A percentile compares a stretch with the other conserved stretches of the same genome.
phyloP scores from a whole-genome alignment of 768 basidiomycete genomes.

The Tricholoma sp. region DNA sequence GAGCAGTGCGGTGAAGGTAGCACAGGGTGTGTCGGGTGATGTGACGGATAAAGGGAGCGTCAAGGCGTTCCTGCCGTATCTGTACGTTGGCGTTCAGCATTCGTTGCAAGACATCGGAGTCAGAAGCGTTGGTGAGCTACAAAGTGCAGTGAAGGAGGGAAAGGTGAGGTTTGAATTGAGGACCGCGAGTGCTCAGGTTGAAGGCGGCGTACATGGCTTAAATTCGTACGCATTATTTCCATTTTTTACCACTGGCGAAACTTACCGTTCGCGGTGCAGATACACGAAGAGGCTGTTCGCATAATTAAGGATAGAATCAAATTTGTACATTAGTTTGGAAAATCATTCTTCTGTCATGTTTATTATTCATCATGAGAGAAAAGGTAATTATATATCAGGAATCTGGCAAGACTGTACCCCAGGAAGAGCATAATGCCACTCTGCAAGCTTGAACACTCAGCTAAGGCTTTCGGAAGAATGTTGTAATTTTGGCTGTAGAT shows the following conservation, averaged over 20 bases:
- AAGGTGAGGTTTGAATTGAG: slow-evolving; percentile 85
- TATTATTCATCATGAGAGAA: too few relatives aligned
- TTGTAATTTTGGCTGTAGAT: not conserved
- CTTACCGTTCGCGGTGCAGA: slow-evolving; percentile 11
- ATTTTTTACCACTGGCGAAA: not conserved
- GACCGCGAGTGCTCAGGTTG: slow-evolving; percentile 92
- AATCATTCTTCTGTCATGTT: not conserved
- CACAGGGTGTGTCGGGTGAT: slow-evolving; percentile 93
- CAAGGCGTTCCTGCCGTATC: slow-evolving; percentile 85
- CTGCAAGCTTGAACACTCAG: too few relatives aligned
- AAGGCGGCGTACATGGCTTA: slow-evolving; percentile 93
- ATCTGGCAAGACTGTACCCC: too few relatives aligned
- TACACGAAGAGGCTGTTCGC: slow-evolving; percentile 38
- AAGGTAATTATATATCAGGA: too few relatives aligned
- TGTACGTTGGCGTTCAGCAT: slow-evolving; percentile 81
- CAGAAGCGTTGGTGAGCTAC: slow-evolving; percentile 58
- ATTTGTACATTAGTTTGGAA: not conserved
- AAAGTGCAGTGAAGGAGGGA: slow-evolving; percentile 59
- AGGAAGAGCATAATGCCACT: too few relatives aligned
- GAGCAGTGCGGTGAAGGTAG: slow-evolving; percentile 89
- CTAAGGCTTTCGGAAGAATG: not conserved
- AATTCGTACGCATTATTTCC: slow-evolving; percentile 70
- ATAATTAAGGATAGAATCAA: not conserved
- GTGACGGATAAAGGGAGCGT: slow-evolving; percentile 97
- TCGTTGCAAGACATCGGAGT: slow-evolving; percentile 93